Percentiles rank a stretch among this genome's conserved stretches.
These are phyloP conservation scores for Xylaria palmicola DNA, from an alignment of 495 filamentous ascomycete species.

Conservation along the genomic window DNA sequence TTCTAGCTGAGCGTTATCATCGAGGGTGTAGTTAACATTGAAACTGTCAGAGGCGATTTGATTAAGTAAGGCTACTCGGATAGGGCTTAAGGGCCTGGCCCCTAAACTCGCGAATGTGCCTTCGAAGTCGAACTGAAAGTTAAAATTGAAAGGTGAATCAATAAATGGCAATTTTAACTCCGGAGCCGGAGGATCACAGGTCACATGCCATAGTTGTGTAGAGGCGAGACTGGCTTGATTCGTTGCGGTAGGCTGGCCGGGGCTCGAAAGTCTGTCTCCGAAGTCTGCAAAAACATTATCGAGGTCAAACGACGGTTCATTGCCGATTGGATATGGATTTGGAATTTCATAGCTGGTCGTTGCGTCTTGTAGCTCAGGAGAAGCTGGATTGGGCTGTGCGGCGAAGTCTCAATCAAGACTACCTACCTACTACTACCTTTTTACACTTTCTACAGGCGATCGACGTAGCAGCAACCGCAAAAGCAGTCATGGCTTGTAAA, in stretches of 20 bases:
- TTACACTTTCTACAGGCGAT: too few species aligned
- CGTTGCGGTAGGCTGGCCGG: neutral
- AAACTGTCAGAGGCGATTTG: neutral
- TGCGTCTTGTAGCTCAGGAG: neutral
- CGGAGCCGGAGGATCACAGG: neutral
- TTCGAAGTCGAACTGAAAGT: neutral
- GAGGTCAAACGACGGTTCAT: neutral
- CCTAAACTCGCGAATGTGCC: neutral
- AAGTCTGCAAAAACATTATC: neutral
- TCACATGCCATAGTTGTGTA: neutral
- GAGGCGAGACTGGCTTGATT: neutral
- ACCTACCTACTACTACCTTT: too few species aligned
- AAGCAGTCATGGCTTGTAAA: too few species aligned
- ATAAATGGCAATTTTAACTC: neutral
- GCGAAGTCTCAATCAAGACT: too few species aligned
- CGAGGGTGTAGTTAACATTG: neutral
- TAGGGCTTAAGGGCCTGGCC: neutral
- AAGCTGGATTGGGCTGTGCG: neutral
- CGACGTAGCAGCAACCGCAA: too few species aligned
- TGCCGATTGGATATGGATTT: neutral
- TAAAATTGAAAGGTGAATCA: neutral
- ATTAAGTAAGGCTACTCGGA: neutral
- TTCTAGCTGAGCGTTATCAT: neutral
- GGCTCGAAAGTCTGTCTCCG: neutral
- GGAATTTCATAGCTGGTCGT: neutral